These are phyloP conservation scores for Megacollybia marginata DNA, from an alignment of 768 basidiomycete genomes.

Conservation along the genomic window DNA sequence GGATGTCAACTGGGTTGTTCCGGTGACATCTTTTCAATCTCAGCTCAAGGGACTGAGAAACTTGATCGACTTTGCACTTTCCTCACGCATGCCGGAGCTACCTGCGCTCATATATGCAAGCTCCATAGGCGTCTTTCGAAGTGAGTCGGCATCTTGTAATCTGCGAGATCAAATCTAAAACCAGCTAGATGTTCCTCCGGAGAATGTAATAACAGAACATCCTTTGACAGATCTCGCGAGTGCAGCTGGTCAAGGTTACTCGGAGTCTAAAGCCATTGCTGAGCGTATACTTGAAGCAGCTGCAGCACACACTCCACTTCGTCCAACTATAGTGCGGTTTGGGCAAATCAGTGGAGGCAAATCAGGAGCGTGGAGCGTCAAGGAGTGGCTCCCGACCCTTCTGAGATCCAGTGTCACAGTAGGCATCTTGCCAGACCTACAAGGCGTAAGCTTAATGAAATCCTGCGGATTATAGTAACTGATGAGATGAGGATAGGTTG, in stretches of 20 bases:
- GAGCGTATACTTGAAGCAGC: constrained; percentile 21
- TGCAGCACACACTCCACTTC: neutral
- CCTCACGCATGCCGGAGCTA: neutral
- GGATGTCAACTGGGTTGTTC: neutral
- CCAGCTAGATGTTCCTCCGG: neutral
- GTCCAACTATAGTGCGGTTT: neutral
- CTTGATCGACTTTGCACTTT: neutral
- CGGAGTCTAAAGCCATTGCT: constrained; percentile 19
- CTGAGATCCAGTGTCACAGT: constrained; percentile 15
- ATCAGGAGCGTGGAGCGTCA: neutral
- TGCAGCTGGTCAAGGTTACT: constrained; percentile 16
- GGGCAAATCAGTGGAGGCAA: neutral
- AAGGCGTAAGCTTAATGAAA: neutral
- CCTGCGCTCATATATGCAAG: neutral
- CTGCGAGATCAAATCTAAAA: neutral
- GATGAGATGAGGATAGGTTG: neutral
- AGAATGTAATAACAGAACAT: neutral
- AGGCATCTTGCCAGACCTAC: neutral
- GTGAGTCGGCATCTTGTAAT: neutral
- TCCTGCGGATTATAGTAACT: neutral
- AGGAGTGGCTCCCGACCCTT: neutral
- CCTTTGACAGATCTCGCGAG: neutral
- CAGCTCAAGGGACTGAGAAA: neutral
- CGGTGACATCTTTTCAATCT: neutral
- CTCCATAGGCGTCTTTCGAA: neutral